These are phyloP conservation scores for Alnus rubra DNA, from an alignment of 306 rosid genomes.

Conservation along the genomic window DNA sequence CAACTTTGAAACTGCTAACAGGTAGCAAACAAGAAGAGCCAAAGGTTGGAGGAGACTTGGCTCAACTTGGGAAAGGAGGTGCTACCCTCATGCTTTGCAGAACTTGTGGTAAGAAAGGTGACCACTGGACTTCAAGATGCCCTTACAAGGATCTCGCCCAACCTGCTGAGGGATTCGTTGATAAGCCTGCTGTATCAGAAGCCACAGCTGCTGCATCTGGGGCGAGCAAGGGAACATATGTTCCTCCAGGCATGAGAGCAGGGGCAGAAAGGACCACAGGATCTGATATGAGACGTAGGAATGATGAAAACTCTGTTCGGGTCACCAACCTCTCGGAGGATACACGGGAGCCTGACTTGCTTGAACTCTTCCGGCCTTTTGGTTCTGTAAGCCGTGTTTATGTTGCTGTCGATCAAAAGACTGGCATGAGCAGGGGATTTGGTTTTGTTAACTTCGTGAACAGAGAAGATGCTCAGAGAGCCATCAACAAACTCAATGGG, in stretches of 20 bases:
- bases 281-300: conserved; percentile 87
- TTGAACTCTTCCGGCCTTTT: conserved; percentile 89
- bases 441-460: conserved; percentile 93
- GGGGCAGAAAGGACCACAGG: conserved; percentile 69
- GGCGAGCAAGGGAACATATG: conserved; percentile 63
- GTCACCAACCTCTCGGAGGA: conserved; percentile 97
- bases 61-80: conserved; percentile 55
- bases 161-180: conserved; percentile 53
- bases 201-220: conserved; percentile 40
- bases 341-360: conserved; percentile 91
- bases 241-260: conserved; percentile 78
- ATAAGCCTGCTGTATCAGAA: conserved; percentile 61
- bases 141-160: conserved; percentile 89
- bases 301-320: conserved; percentile 92
- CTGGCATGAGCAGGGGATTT: conserved; percentile 86
- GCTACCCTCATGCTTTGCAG: conserved; percentile 93
- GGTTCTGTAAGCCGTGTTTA: conserved; percentile 89
- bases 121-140: conserved; percentile 95
- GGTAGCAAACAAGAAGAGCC: conserved; percentile 81
- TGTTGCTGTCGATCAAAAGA: conserved; percentile 89
- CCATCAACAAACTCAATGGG: conserved; percentile 89
- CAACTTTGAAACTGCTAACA: conserved; percentile 27
- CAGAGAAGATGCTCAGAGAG: conserved; percentile 92
- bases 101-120: conserved; percentile 94
- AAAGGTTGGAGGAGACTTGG: conserved; percentile 60